Conservation (phyloP, 768 basidiomycete species). For the Stropharia rugosoannulata region DNA sequence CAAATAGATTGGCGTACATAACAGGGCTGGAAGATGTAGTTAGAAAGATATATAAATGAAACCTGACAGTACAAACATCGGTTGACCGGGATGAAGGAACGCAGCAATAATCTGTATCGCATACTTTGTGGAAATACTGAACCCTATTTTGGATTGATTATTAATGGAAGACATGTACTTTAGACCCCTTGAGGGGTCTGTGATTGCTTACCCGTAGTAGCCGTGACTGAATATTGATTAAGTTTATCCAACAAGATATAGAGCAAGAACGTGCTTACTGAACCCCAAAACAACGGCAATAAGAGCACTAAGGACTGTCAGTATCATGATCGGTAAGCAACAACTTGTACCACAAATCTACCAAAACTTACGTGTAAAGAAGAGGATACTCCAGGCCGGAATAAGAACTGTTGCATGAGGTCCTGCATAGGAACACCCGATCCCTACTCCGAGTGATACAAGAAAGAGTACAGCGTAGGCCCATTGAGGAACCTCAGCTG, state of each 20-base stretch:
- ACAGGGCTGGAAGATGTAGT: conserved; percentile 32
- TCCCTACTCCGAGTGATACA: conserved; percentile 44
- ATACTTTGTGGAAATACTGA: conserved; percentile 47
- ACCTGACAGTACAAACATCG: conserved; percentile 31
- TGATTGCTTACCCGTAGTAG: conserved; percentile 13
- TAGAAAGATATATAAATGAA: background rate
- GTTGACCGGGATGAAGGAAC: conserved; percentile 47
- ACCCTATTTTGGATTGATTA: conserved; percentile 18
- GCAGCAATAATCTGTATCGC: conserved; percentile 51
- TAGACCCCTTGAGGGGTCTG: background rate
- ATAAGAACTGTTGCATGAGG: conserved; percentile 39
- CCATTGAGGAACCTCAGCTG: conserved; percentile 51
- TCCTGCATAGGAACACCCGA: conserved; percentile 42
- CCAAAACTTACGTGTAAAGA: conserved; percentile 38
- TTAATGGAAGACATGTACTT: background rate
- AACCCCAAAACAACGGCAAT: conserved; percentile 41
- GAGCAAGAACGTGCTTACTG: conserved; percentile 25
- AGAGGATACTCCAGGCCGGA: conserved; percentile 53
- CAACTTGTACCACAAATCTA: background rate
- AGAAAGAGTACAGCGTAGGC: conserved; percentile 47
- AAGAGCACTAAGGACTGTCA: conserved; percentile 27
- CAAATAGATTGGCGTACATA: conserved; percentile 58
- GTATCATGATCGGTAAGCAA: background rate
- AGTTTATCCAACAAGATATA: background rate
- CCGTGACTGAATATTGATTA: conserved; percentile 8